Evolutionary conservation across 2,329 filamentous ascomycete species (phyloP).

Genomic region (Penicillium sp.): DNA sequence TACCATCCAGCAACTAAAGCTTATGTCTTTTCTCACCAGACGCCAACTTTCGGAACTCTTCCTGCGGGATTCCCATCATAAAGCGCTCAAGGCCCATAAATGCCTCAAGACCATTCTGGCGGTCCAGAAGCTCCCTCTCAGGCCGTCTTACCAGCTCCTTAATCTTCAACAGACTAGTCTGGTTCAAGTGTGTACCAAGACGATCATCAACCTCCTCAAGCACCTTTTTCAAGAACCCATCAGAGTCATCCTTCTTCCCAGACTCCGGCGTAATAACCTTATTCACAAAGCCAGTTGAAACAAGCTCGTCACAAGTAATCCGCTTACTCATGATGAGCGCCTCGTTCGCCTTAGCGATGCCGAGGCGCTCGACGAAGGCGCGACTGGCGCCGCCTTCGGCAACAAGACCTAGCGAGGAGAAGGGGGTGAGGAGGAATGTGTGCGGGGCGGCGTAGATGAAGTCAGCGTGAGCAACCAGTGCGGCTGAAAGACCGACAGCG

Average conservation of each 20-base stretch:
- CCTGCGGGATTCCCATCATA: conserved; percentile 74
- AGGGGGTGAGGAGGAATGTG: conserved; percentile 85
- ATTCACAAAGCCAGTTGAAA: conserved; percentile 79
- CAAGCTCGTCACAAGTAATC: conserved; percentile 70
- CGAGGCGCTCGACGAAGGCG: conserved; percentile 77
- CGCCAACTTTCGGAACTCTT: conserved; percentile 83
- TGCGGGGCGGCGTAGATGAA: conserved; percentile 86
- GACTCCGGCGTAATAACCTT: conserved; percentile 66
- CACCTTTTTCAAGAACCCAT: conserved; percentile 69
- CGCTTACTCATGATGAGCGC: conserved; percentile 86
- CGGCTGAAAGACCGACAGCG: conserved; percentile 82
- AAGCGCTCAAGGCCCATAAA: conserved; percentile 84
- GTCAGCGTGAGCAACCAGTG: conserved; percentile 78
- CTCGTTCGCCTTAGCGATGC: conserved; percentile 81
- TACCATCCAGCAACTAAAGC: conserved; percentile 55
- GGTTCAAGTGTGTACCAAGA: conserved; percentile 75
- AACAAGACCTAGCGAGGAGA: conserved; percentile 84
- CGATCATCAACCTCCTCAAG: conserved; percentile 77
- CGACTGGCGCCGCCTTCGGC: conserved; percentile 80
- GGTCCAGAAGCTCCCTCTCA: conserved; percentile 70
- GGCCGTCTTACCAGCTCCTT: conserved; percentile 79
- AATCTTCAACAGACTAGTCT: conserved; percentile 75
- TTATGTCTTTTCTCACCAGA: conserved; percentile 93
- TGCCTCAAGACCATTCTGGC: conserved; percentile 78
- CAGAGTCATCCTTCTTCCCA: conserved; percentile 60